Base-by-base conservation (phyloP, 371 early-diverging fungal genomes). In the Mucor lusitanicus region DNA sequence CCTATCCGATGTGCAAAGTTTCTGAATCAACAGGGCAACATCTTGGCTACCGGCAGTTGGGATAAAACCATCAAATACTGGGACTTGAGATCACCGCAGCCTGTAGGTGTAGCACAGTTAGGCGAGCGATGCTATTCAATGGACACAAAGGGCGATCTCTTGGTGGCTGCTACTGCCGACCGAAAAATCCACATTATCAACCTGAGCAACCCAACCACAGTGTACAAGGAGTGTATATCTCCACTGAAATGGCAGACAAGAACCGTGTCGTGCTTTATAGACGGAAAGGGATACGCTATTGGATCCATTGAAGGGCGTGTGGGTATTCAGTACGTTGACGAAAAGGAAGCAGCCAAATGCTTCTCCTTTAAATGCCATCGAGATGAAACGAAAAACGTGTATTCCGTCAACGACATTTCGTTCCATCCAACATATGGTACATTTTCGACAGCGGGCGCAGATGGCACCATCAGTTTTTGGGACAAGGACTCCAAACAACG, bases 341-440 rank as follows among this genome's bases (percentile, higher is more conserved):
- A 91, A 33, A 88, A 88, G 67, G 92, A 95, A 32, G 76, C 74
- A 53, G 71, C 77, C 89, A 82, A 80, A 65, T 90, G 87, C 69
- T 96, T 97, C 66, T 92, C 94, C 15, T 98, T 97, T 84, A 95
- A 93, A 77, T 96, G 96, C 78, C 99, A 99, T 80, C 90, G 98
- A 48, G 92, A 88, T 61, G 87, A 87, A 33, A 85, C 84, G 68
- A 82, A 82, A 28, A 77, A 84, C 70, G 87, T 98, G 15, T 92
- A 89, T 77, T 71, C 95, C 30, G 89, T 95, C 46, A 94, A 96
- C 85, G 82, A 86, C 39, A 91, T 96, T 46, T 82, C 88, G 42
- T 92, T 94, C 78, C 97, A 97, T 73, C 95, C 94, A 5, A 76
- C 79, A 1, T 89, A 89, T 72, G 96, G 96, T n/a, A 95, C 97